phyloP scores from a whole-genome alignment of 306 rosid species.

The Dryas alaskensis region DNA sequence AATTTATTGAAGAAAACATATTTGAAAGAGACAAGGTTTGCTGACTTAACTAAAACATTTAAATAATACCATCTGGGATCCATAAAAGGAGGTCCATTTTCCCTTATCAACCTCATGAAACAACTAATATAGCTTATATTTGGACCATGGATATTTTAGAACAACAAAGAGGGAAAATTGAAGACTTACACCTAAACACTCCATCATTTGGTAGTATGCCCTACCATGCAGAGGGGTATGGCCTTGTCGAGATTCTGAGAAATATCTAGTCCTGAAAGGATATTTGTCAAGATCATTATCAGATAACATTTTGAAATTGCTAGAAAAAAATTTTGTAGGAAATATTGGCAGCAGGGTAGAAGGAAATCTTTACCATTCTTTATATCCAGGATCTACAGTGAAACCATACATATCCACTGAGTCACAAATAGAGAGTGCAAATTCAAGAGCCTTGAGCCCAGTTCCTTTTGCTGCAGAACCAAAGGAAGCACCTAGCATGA shows the following conservation, averaged over 20 bases:
- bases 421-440: slow-evolving; percentile 86
- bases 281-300: slow-evolving; percentile 15
- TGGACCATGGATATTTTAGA: background rate
- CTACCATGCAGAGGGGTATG: slow-evolving; percentile 96
- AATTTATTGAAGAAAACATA: background rate
- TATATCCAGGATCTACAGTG: slow-evolving; percentile 98
- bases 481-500: slow-evolving; percentile 92
- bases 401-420: slow-evolving; percentile 99
- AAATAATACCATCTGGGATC: background rate
- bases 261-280: slow-evolving; percentile 84
- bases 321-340: slow-evolving; percentile 11
- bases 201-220: slow-evolving; percentile 98
- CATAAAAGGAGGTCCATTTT: background rate
- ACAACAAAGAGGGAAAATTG: background rate
- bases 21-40: background rate
- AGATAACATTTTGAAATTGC: slow-evolving; percentile 19
- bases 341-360: slow-evolving; percentile 9
- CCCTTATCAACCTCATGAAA: background rate
- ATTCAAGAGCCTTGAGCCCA: slow-evolving; percentile 98
- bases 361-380: slow-evolving; percentile 70
- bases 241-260: slow-evolving; percentile 97
- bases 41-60: background rate
- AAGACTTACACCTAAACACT: slow-evolving; percentile 91
- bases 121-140: background rate
- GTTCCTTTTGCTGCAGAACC: slow-evolving; percentile 99